Percentiles rank a stretch among this genome's conserved stretches.
These are phyloP conservation scores for Neurospora sp. DNA, from an alignment of 495 filamentous ascomycete genomes.

Conservation along the genomic window DNA sequence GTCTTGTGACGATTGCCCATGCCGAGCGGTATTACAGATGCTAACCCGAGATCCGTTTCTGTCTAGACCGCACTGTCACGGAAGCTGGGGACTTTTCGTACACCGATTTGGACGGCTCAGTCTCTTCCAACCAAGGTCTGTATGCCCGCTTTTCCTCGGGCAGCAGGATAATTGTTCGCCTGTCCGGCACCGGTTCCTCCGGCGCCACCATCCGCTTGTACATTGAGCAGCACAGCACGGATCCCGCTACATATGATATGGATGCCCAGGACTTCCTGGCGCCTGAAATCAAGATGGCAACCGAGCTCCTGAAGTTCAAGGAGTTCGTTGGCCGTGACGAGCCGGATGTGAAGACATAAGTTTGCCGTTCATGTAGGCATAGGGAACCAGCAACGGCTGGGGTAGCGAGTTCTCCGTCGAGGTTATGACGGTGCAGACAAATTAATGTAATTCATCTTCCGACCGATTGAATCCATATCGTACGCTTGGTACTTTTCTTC, in stretches of 20 bases:
- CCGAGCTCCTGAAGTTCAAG: conserved; percentile 78
- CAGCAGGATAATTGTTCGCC: conserved; percentile 82
- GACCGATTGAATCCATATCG: background rate
- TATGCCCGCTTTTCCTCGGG: conserved; percentile 93
- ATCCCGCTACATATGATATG: conserved; percentile 60
- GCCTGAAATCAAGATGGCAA: conserved; percentile 75
- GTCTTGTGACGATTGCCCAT: conserved; percentile 7
- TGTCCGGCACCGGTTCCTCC: conserved; percentile 89
- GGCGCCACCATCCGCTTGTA: conserved; percentile 95
- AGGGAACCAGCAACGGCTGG: background rate
- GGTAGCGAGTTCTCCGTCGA: background rate
- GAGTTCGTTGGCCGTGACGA: conserved; percentile 81
- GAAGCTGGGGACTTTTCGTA: conserved; percentile 95
- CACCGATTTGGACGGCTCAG: conserved; percentile 91
- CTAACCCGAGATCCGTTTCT: conserved; percentile 3
- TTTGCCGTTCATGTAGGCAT: background rate
- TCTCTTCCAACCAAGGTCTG: conserved; percentile 90
- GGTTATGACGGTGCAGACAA: background rate
- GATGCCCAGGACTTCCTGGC: conserved; percentile 91
- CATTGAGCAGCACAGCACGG: conserved; percentile 78
- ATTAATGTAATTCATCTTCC: background rate
- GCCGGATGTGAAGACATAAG: conserved; percentile 88
- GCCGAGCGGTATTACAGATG: background rate
- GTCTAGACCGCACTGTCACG: conserved; percentile 59
- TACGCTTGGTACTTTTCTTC: background rate